Percentiles rank a stretch among this genome's conserved stretches.
These are phyloP conservation scores for Aspergillus fructus DNA, from an alignment of 2,329 filamentous ascomycete species.

Conservation along the genomic window DNA sequence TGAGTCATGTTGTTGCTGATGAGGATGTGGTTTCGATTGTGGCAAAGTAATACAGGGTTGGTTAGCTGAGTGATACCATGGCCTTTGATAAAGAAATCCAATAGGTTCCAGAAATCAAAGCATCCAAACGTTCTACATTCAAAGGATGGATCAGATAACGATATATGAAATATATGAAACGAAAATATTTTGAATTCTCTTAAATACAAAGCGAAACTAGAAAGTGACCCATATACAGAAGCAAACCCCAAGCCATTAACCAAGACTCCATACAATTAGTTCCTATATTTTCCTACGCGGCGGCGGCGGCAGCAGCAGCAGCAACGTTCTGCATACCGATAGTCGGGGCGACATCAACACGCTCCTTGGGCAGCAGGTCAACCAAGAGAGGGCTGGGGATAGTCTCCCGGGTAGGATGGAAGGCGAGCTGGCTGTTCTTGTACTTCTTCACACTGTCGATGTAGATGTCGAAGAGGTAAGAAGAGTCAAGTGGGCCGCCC, in stretches of 20 bases:
- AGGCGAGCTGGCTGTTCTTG: conserved; percentile 77
- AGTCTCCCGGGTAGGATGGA: conserved; percentile 73
- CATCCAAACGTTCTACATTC: neutral
- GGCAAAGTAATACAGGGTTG: conserved; percentile 37
- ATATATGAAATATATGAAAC: conserved; percentile 43
- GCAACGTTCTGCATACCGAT: conserved; percentile 52
- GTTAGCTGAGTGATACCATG: neutral
- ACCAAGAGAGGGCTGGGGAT: conserved; percentile 83
- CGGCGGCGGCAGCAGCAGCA: conserved; percentile 30
- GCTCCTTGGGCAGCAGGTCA: conserved; percentile 88
- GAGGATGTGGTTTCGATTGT: conserved; percentile 70
- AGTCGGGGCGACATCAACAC: conserved; percentile 80
- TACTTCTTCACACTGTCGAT: conserved; percentile 84
- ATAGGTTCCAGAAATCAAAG: neutral
- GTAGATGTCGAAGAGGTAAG: conserved; percentile 96
- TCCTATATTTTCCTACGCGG: conserved; percentile 13
- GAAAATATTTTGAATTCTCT: conserved; percentile 9
- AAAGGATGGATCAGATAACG: neutral
- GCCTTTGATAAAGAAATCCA: neutral
- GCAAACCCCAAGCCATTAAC: conserved; percentile 17
- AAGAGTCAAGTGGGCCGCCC: conserved; percentile 92
- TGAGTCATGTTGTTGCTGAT: conserved; percentile 73
- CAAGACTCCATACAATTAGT: conserved; percentile 14
- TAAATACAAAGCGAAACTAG: conserved; percentile 9
- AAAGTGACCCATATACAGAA: conserved; percentile 10